Evolutionary conservation across 306 rosid species (phyloP), one percentile per base, ranked within the genome.

Genomic region (Datisca glomerata): DNA sequence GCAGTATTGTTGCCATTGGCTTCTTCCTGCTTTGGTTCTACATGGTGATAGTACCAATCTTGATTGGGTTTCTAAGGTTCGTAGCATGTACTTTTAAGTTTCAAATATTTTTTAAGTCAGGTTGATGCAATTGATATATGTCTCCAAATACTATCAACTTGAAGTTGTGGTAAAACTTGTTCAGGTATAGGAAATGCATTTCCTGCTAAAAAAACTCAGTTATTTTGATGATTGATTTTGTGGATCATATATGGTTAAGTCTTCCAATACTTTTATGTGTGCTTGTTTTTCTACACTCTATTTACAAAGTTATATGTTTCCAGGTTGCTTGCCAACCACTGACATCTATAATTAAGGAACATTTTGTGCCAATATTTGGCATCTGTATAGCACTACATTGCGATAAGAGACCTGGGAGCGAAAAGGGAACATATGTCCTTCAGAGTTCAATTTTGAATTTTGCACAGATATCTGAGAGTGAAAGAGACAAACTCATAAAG

Each of bases 1-100:
- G 58, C 89, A 56, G 64, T 82, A 79, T 54, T 82, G 87, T 60
- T 87, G 75, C 59, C 75, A 66, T 18, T 82, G 94, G 96, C 93
- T 87, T 74, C 85, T 87, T 73, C 93, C 96, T 24, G 78, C 87
- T 52, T 60, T 87, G 60, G 73, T 76, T 67, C 55, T 87, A 38
- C 71, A 68, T 62, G 80, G 71, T 31, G 78, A 68, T 63, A 57
- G 47, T 57, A 56, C 80, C 39, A 70, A 76, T 58, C 76, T 87
- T 47, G 57, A 67, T 31, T 87, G 93, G 96, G 67, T 79, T 48
- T 55, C 89, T 53, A 69, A 72, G 80, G 96, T 79, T 38, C 8
- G 36, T 3, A 14, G 36, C 3, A 31, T 31, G n/a, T 14, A 31
- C 9, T 11, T 8, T 4, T 31, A 31, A 2, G n/a, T 8, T 31